phyloP scores from a whole-genome alignment of 73 alveolate genomes.

The Tetrahymena borealis region DNA sequence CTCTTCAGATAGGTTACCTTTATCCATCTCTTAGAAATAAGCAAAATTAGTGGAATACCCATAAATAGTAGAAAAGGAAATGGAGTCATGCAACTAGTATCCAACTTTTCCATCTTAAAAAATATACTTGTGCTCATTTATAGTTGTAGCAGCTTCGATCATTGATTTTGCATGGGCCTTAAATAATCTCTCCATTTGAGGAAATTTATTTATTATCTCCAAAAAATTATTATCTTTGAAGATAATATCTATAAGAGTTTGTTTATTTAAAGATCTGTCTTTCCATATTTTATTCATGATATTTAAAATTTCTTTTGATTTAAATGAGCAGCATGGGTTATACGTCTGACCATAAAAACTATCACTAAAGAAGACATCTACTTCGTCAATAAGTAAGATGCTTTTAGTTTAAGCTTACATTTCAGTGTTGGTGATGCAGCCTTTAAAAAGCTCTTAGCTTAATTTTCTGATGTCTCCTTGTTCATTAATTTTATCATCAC shows the following conservation, averaged over 20 bases:
- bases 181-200: neutral
- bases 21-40: neutral
- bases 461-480: neutral
- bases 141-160: neutral
- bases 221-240: neutral
- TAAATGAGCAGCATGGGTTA: neutral
- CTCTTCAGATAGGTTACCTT: neutral
- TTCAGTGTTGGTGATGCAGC: neutral
- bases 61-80: neutral
- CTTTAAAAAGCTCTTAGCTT: neutral
- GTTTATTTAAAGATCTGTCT: neutral
- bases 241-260: neutral
- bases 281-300: neutral
- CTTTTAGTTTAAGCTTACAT: neutral
- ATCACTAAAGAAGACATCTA: slow-evolving; percentile 42
- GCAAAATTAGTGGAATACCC: slow-evolving; percentile 13
- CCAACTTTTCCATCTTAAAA: neutral
- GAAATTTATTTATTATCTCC: neutral
- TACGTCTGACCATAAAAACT: slow-evolving; percentile 32
- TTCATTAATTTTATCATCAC: neutral
- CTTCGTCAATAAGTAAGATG: slow-evolving; percentile 49
- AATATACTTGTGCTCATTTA: neutral
- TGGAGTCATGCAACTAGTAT: neutral
- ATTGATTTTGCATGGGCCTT: neutral
- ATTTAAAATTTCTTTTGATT: neutral